Base-by-base conservation (phyloP, 805 yeast species). In the Saccharomycopsis oosterbeekiorum region DNA sequence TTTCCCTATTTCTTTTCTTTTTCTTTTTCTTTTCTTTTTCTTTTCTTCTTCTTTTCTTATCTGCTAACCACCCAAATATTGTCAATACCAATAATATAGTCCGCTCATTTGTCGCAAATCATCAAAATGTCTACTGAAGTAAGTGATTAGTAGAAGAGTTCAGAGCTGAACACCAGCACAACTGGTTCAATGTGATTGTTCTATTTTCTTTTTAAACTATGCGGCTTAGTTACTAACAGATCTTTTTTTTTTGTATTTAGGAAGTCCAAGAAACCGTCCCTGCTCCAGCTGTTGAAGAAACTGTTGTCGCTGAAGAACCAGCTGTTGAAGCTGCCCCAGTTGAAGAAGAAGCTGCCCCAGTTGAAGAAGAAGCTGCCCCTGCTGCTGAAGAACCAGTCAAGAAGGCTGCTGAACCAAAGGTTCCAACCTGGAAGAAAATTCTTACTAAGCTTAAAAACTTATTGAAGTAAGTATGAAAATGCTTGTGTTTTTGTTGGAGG, bases 381-480 rank as follows among this genome's bases (percentile, higher is more conserved):
- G 51, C 60, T 10, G 42, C 62, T 50, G 62, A 15, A 36, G 58
- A 59, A 39, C 37, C 62, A 40, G 58, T 53, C n/a, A 47, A 39
- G 53, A 60, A 60, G 57, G 56, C 47, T 40, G 60, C 60, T 34
- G 59, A 50, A 29, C 58, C 63, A 40, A 62, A 62, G 43, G 62
- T 54, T 24, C 57, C 64, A 41, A 53, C 64, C 5, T 15, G 62
- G 59, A 63, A 63, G 56, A 61, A 63, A 40, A 47, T 56, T 55
- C n/a, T 61, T 26, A 43, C 62, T 58, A 63, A 63, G 41, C 54
- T 61, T 43, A 63, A 63, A 34, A 64, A 62, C 57, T 58, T 63
- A 40, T 64, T 63, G 39, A 60, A 64, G 36, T 61, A 61, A 47
- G 64, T 63, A 41, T 59, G 61, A 59, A 59, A 61, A 56, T n/a